Evolutionary conservation across 108 stramenopile genomes (phyloP), one percentile per base, ranked within the genome.

Genomic region (Nitzschia sp.): DNA sequence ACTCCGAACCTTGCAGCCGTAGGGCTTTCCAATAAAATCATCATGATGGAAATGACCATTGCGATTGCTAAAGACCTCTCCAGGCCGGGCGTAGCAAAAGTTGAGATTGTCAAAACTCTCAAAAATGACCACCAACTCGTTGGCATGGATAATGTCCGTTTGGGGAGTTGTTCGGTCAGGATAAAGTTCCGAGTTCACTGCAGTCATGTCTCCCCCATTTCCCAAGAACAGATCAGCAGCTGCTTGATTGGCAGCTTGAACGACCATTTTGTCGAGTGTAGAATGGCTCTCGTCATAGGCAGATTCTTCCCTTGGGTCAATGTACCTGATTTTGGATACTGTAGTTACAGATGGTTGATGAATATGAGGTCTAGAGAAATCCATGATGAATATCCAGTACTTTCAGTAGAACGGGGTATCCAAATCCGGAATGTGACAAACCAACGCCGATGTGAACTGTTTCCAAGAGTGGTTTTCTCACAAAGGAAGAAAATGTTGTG

Each of bases 1-100:
- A 22, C 79, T 81, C 3, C 91, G 89, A 41, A 95, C 75, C 65
- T 90, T 92, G 58, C 86, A 90, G 7, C 94, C 91, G 78, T 81
- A 92, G 12, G 89, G 89, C 57, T 89, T 83, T 20, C 87, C 86
- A 52, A 95, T 87, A 70, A 95, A 95, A 55, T 92, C 94, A 42
- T 95, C 78, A 77, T 95, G 94, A 65, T 84, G 80, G 62, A 95
- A 95, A 69, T 88, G 82, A 10, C 94, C 94, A 58, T 95, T 92
- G 22, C 91, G 86, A 80, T 95, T 95, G 48, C 63, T 71, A 69
- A 90, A 92, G n/a, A 81, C 72, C 7, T 63, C 80, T 19, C 79
- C 79, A 7, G 75, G 78, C 55, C 80, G 77, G 61, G 89, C 87
- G 58, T 95, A 95, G 37, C 85, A 86, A 81, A 95, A 95, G 60